phyloP scores from a whole-genome alignment of 2,329 filamentous ascomycete genomes.

The Xylaria sp. region DNA sequence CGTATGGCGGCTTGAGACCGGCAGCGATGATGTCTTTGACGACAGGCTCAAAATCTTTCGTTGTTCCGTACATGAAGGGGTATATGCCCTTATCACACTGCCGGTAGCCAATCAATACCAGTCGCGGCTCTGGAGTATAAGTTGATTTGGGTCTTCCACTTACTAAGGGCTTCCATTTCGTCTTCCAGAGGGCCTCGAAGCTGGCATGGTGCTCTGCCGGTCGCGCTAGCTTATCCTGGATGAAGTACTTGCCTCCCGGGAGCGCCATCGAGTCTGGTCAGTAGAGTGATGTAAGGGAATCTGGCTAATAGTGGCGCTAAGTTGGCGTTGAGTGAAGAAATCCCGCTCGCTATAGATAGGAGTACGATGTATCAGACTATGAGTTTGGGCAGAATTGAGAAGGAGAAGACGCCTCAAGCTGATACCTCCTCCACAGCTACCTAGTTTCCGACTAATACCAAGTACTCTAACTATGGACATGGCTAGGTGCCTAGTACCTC shows the following conservation, averaged over 20 bases:
- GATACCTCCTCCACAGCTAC: no score
- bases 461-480: no score
- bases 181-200: conserved; percentile 48
- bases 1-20: conserved; percentile 48
- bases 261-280: conserved; percentile 40
- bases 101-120: conserved; percentile 2
- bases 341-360: no score
- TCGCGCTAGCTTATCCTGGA: conserved; percentile 44
- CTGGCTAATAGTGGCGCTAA: no score
- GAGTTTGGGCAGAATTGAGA: no score
- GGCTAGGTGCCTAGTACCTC: no score
- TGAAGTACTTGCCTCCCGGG: conserved; percentile 46
- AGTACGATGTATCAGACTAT: no score
- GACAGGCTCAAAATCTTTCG: conserved; percentile 50
- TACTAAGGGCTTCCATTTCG: conserved; percentile 48
- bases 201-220: conserved; percentile 44
- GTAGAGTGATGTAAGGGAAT: background rate
- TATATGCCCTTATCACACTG: conserved; percentile 51
- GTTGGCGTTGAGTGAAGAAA: background rate
- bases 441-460: background rate
- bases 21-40: conserved; percentile 48
- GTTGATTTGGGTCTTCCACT: background rate
- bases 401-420: no score
- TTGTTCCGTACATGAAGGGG: conserved; percentile 51
- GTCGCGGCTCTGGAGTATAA: background rate